A percentile compares a stretch with the other conserved stretches of the same genome.
Evolutionary conservation across 441 rosid genomes (phyloP).

Genomic region (Melastoma candidum): DNA sequence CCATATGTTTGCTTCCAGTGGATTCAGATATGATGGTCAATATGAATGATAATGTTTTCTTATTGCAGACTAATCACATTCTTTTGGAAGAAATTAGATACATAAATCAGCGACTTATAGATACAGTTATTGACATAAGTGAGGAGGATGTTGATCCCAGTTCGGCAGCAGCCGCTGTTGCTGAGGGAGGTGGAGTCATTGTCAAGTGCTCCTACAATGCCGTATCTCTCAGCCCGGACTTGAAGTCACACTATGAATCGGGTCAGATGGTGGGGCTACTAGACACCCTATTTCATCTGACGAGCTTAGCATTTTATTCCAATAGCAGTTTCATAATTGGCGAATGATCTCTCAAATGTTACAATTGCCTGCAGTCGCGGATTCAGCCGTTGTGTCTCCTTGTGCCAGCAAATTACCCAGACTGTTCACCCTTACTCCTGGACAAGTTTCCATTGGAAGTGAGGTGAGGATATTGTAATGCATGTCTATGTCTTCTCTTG

Average conservation of each 20-base stretch:
- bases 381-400: slow-evolving; percentile 13
- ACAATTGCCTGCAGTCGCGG: slow-evolving; percentile 11
- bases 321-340: no score
- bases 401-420: slow-evolving; percentile 16
- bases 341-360: no score
- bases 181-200: slow-evolving; percentile 17
- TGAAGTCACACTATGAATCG: slow-evolving; percentile 16
- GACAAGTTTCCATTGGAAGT: slow-evolving; percentile 14
- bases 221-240: slow-evolving; percentile 16
- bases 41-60: no score
- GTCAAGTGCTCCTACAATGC: slow-evolving; percentile 22
- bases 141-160: slow-evolving; percentile 14
- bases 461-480: slow-evolving; percentile 5
- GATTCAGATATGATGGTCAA: neutral
- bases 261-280: slow-evolving; percentile 9
- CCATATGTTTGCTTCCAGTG: no score
- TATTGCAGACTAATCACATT: slow-evolving; percentile 14
- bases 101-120: slow-evolving; percentile 16
- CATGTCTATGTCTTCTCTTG: no score
- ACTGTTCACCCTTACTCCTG: slow-evolving; percentile 16
- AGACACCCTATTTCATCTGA: neutral
- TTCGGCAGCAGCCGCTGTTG: slow-evolving; percentile 7
- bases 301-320: no score
- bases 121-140: slow-evolving; percentile 16
- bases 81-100: slow-evolving; percentile 18